phyloP scores from a whole-genome alignment of 495 filamentous ascomycete species.

The Thozetella sp. region DNA sequence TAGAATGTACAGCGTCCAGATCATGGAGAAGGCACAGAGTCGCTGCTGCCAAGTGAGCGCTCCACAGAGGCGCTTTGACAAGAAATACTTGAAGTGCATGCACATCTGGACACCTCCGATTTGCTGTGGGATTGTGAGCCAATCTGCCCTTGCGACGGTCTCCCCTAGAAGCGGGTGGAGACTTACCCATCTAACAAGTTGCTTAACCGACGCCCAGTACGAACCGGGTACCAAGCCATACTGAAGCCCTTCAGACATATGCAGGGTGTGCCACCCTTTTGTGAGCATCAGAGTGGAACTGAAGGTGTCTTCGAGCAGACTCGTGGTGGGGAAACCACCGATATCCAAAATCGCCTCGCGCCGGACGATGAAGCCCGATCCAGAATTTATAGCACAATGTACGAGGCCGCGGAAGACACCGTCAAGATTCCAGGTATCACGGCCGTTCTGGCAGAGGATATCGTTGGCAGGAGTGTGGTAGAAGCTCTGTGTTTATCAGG shows the following conservation, averaged over 20 bases:
- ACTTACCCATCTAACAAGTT: slow-evolving; percentile 48
- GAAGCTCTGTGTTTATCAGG: slow-evolving; percentile 37
- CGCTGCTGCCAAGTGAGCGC: too few relatives aligned
- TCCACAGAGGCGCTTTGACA: too few relatives aligned
- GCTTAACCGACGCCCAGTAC: slow-evolving; percentile 49
- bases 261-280: slow-evolving; percentile 52
- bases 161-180: background rate
- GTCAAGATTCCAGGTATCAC: slow-evolving; percentile 21
- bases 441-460: slow-evolving; percentile 39
- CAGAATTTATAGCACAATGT: slow-evolving; percentile 50
- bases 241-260: slow-evolving; percentile 52
- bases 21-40: too few relatives aligned
- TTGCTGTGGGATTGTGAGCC: background rate
- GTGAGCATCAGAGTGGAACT: slow-evolving; percentile 48
- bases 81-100: too few relatives aligned
- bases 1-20: too few relatives aligned
- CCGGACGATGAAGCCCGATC: slow-evolving; percentile 53
- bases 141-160: slow-evolving; percentile 4
- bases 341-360: slow-evolving; percentile 51
- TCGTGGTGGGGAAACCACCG: slow-evolving; percentile 50
- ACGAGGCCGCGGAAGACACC: slow-evolving; percentile 52
- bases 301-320: slow-evolving; percentile 53
- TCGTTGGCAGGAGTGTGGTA: slow-evolving; percentile 55
- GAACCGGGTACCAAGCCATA: slow-evolving; percentile 53
- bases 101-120: background rate